Base-by-base conservation (phyloP, 352 stramenopile species). In the Phytophthora podocarpi region DNA sequence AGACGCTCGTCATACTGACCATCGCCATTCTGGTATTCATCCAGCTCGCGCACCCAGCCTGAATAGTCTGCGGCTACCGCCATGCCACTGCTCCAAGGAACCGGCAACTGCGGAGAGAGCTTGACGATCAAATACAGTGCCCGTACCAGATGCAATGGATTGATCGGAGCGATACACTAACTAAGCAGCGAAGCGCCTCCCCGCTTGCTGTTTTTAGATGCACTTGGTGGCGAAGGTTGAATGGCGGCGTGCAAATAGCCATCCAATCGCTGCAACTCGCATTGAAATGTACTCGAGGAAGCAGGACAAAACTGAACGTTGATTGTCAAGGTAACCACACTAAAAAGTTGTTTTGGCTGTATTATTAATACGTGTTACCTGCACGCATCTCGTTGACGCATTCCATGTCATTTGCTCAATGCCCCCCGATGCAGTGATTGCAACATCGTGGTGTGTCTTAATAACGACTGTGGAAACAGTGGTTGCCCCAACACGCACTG, bases 11-110 rank as follows among this genome's bases (percentile, higher is more conserved):
- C 72, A 37, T 69, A 62, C 30, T 73, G 57, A n/a, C 72, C 75
- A 2, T 60, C 42, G 12, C 46, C 54, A 31, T 48, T 67, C 62
- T 86, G 72, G 50, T 84, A 86, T 24, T 71, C 62, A 48, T 89
- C 72, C 16, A 89, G 74, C 58, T 89, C 79, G 20, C 74, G 67
- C 40, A 86, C 79, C 79, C 79, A 89, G 10, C 63, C 63, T 0
- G 76, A 71, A 54, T 78, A 86, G 21, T 86, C 68, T 42, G 69
- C 52, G 8, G 76, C 59, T 35, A 77, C 70, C 31, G 67, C 47
- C 63, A 73, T 73, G 9, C 20, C 20, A 4, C 27, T 37, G n/a
- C 21, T 46, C 43, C 23, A 45, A 47, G 6, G 20, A 45, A 20
- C 31, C 18, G 2, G 23, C 35, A 35, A 31, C 23, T 35, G 20